A percentile compares a stretch with the other conserved stretches of the same genome.
Evolutionary conservation across 1,284 basidiomycete genomes (phyloP).

Genomic region (Xerocomus tenax): DNA sequence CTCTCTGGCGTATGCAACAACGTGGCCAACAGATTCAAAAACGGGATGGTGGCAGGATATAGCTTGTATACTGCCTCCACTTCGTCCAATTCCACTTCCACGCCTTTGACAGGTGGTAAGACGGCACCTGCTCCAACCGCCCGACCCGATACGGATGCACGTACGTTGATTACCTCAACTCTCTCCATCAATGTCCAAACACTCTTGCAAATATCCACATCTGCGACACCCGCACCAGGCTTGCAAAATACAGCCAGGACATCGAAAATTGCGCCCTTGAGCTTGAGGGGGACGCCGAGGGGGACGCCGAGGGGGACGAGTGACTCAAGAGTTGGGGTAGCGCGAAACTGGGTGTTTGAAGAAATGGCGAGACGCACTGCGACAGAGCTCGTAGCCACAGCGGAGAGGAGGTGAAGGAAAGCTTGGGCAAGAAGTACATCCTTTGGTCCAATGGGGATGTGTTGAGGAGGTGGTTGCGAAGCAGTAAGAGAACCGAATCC

Average conservation of each 20-base stretch:
- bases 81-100: constrained; percentile 77
- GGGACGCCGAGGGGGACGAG: constrained; percentile 78
- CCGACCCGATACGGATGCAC: constrained; percentile 31
- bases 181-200: constrained; percentile 82
- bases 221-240: constrained; percentile 62
- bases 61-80: constrained; percentile 71
- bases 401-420: constrained; percentile 74
- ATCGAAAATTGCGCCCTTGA: constrained; percentile 83
- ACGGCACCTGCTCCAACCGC: constrained; percentile 32
- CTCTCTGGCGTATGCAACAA: constrained; percentile 73
- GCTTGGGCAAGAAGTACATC: constrained; percentile 74
- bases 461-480: constrained; percentile 31
- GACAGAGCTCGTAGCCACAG: constrained; percentile 71
- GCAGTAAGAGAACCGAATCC: constrained; percentile 25
- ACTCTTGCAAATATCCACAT: constrained; percentile 71
- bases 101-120: constrained; percentile 54
- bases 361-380: constrained; percentile 75
- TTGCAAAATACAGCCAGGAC: constrained; percentile 80
- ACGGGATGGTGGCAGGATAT: constrained; percentile 84
- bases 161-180: constrained; percentile 72
- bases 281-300: constrained; percentile 78
- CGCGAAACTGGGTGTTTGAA: constrained; percentile 69
- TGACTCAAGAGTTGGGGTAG: constrained; percentile 70
- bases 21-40: constrained; percentile 74
- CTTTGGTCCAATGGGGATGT: constrained; percentile 56